A percentile compares a stretch with the other conserved stretches of the same genome.
Evolutionary conservation across 2,329 filamentous ascomycete genomes (phyloP).

Genomic region (Aspergillus sp.): DNA sequence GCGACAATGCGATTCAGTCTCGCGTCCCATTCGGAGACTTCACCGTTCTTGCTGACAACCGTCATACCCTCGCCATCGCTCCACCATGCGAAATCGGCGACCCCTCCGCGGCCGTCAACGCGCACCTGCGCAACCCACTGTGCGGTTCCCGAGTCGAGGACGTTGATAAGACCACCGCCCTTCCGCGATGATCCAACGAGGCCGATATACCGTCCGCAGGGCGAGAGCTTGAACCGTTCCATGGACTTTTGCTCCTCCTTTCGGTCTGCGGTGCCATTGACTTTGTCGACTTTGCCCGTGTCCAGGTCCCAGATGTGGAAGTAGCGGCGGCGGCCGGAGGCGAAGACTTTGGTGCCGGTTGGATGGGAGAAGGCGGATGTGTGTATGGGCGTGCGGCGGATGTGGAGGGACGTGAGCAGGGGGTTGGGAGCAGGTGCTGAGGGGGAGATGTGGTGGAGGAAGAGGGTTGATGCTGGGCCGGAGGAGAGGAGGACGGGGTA

Average conservation of each 20-base stretch:
- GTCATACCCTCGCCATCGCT: slow-evolving; percentile 71
- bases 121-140: slow-evolving; percentile 84
- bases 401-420: slow-evolving; percentile 80
- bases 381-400: slow-evolving; percentile 74
- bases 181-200: slow-evolving; percentile 73
- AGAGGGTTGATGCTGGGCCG: slow-evolving; percentile 75
- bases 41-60: slow-evolving; percentile 77
- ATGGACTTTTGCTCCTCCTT: slow-evolving; percentile 78
- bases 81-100: slow-evolving; percentile 94
- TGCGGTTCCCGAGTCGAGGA: slow-evolving; percentile 69
- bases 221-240: slow-evolving; percentile 83
- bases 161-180: slow-evolving; percentile 80
- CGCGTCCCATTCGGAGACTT: slow-evolving; percentile 83
- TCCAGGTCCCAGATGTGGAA: slow-evolving; percentile 92
- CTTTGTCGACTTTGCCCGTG: slow-evolving; percentile 74
- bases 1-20: slow-evolving; percentile 62
- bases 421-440: slow-evolving; percentile 75
- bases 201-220: slow-evolving; percentile 79
- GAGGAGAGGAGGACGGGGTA: slow-evolving; percentile 86
- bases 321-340: slow-evolving; percentile 79
- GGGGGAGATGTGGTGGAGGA: slow-evolving; percentile 80
- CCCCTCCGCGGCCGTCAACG: slow-evolving; percentile 72
- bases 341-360: slow-evolving; percentile 70
- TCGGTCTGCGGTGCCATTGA: slow-evolving; percentile 63
- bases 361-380: slow-evolving; percentile 74